Base-by-base conservation (phyloP, 2,329 filamentous ascomycete genomes). In the Trichoderma asperellum region DNA sequence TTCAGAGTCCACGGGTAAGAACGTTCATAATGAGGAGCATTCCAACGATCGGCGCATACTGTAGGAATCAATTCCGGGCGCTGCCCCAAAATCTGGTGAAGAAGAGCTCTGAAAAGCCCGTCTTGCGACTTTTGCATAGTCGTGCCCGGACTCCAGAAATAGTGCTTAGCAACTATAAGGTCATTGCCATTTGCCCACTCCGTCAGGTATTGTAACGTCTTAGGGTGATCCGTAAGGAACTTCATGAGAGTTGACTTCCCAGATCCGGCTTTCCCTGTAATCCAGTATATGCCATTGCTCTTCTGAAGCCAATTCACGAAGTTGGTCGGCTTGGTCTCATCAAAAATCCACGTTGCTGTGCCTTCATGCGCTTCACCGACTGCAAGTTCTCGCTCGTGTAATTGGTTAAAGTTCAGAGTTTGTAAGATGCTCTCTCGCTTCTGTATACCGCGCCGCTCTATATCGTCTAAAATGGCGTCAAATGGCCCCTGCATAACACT, bases 241-340 rank as follows among this genome's bases (percentile, higher is more conserved):
- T 78, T 80, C 76, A 81, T 81, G 14, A 82, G 73, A 4, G 81
- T 82, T 2, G 80, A 82, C 71, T 83, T 83, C 5, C 82, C 82
- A 4, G 73, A 74, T 6, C 74, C 74, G 7, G 81, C 76, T 52
- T 82, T 79, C 1, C 77, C 78, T 10, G 73, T 75, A 10, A 80
- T 70, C 77, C 74, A 77, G 34, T 75, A 78, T 2, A 77, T 62
- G 2, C 69, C 68, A 29, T 61, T 53, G 4, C 68, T 35, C 0
- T 68, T 34, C 2, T 61, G 55, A 1, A 78, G 72, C 75, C 76
- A 78, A 4, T 67, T 29, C 0, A 52, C 40, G n/a, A 76, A 75
- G 7, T 68, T 64, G 6, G 71, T 63, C 1, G 68, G 62, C 12
- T 47, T 60, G 7, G n/a, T 29, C 34, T 59, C 34, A n/a, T 61